Percentiles rank a stretch among this genome's conserved stretches.
Conservation (phyloP, 257 asterid genomes). For the Nicotiana undulata region DNA sequence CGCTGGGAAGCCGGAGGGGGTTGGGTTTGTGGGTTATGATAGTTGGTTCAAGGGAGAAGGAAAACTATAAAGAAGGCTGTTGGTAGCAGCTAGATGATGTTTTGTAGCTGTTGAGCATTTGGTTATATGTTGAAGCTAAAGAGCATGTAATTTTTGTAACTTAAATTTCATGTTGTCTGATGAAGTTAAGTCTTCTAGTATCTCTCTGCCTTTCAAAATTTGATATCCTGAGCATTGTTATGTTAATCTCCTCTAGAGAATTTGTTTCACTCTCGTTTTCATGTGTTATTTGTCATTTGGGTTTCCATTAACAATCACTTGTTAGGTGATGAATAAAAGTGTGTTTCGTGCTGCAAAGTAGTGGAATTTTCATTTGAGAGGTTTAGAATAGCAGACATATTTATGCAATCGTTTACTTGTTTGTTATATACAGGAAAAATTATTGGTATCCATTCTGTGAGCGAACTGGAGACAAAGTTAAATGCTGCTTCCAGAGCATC, state of each 20-base stretch:
- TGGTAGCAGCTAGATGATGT: neutral
- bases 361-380: neutral
- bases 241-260: neutral
- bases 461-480: constrained; percentile 39
- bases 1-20: neutral
- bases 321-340: neutral
- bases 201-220: neutral
- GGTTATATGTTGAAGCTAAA: neutral
- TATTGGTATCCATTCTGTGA: constrained; percentile 37
- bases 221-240: neutral
- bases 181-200: too few species aligned
- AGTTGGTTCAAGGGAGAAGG: neutral
- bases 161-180: neutral
- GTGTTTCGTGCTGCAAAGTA: neutral
- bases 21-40: too few species aligned
- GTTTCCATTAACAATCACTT: neutral
- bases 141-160: neutral
- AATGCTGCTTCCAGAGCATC: constrained; percentile 42
- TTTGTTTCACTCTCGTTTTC: neutral
- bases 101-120: neutral
- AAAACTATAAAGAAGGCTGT: neutral
- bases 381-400: neutral
- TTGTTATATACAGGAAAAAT: constrained; percentile 42
- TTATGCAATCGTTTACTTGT: neutral
- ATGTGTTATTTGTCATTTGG: neutral